Evolutionary conservation across 2,329 filamentous ascomycete genomes (phyloP), one percentile per base, ranked within the genome.

Genomic region (Eutypella sp.): DNA sequence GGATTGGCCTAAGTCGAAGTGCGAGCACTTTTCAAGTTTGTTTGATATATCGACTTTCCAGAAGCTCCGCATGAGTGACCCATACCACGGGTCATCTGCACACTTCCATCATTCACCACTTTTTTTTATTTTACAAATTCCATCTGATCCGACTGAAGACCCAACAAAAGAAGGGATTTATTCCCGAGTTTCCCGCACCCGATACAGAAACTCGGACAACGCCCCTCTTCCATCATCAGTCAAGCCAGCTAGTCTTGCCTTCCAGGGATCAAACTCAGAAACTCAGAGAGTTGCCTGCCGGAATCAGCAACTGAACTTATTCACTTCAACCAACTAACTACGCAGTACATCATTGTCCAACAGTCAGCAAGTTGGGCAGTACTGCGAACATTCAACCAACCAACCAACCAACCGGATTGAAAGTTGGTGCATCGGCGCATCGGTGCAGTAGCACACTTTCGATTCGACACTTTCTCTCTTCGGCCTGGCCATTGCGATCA

Each of bases 221-320:
- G n/a, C n/a, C n/a, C n/a, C n/a, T n/a, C n/a, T n/a, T n/a, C n/a
- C n/a, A n/a, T n/a, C n/a, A n/a, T n/a, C n/a, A n/a, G n/a, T n/a
- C n/a, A n/a, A n/a, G n/a, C n/a, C n/a, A n/a, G n/a, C n/a, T n/a
- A n/a, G n/a, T n/a, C n/a, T n/a, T n/a, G n/a, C n/a, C n/a, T n/a
- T n/a, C n/a, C n/a, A n/a, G n/a, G n/a, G n/a, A n/a, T 16, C 31
- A 16, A 11, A 15, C 20, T 39, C 36, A 15, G 19, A 8, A 22
- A 24, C 36, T 22, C 11, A 24, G 36, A 39, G 11, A 7, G 18
- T 39, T 39, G 34, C 18, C 19, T 39, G 36, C 36, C 20, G 36
- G 36, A 22, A 39, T 24, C 36, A 24, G 36, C 36, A 39, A 57
- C 45, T 42, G 36, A 48, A 52, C 46, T 47, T 45, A 51, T 50